These are phyloP conservation scores for Aaosphaeria arxii DNA, from an alignment of 2,329 filamentous ascomycete genomes.

Conservation along the genomic window DNA sequence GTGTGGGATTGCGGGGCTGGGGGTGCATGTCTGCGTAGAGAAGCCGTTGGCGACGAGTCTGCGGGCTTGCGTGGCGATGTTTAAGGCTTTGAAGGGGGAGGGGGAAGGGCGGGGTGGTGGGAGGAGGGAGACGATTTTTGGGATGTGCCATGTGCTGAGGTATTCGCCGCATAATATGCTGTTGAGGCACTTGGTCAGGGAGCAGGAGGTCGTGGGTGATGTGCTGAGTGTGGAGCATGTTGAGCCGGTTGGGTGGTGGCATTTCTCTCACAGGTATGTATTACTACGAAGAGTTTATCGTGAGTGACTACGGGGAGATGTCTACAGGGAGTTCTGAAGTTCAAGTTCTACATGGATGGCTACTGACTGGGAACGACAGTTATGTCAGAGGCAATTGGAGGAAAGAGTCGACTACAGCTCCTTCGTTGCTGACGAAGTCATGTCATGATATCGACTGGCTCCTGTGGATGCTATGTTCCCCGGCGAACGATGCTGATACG, in stretches of 20 bases:
- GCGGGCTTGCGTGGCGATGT: constrained; percentile 74
- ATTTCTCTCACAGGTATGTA: constrained; percentile 66
- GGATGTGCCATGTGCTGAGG: constrained; percentile 87
- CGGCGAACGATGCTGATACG: constrained; percentile 44
- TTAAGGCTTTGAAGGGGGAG: constrained; percentile 48
- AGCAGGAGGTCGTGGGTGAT: constrained; percentile 76
- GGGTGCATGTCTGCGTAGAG: constrained; percentile 87
- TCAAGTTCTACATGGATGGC: neutral
- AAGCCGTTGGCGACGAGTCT: constrained; percentile 86
- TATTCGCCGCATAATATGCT: constrained; percentile 92
- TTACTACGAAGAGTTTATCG: no score
- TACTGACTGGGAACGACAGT: neutral
- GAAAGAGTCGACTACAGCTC: constrained; percentile 71
- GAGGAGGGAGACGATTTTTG: constrained; percentile 60
- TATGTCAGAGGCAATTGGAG: constrained; percentile 78
- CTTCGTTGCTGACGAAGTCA: constrained; percentile 86
- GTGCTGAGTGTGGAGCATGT: constrained; percentile 85
- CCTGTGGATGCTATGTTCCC: constrained; percentile 84
- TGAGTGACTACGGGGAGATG: constrained; percentile 19
- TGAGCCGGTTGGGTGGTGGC: constrained; percentile 95
- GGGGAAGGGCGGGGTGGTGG: constrained; percentile 1
- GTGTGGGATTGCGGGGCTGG: constrained; percentile 64
- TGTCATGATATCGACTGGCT: constrained; percentile 95
- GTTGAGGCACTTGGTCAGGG: constrained; percentile 72
- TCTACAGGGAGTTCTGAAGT: neutral